Evolutionary conservation across 345 rosid species (phyloP).

Genomic region (Alliaria petiolata): DNA sequence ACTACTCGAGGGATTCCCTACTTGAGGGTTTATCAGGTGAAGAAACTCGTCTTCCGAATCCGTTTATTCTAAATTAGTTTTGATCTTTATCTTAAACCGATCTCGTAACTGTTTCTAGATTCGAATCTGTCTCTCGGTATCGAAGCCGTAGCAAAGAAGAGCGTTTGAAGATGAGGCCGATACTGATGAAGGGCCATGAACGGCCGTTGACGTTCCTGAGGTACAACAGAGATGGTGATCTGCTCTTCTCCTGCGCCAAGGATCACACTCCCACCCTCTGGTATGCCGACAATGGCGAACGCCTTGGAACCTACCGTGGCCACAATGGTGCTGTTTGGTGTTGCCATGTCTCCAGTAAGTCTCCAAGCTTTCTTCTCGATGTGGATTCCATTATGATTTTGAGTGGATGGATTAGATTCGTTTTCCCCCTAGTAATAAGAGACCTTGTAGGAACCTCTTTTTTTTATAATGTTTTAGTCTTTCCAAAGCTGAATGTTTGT

Average conservation of each 20-base stretch:
- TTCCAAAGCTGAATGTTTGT: background rate
- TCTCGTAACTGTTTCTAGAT: background rate
- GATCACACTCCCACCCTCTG: slow-evolving; percentile 93
- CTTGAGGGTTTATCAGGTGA: background rate
- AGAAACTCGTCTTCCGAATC: background rate
- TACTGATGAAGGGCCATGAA: slow-evolving; percentile 96
- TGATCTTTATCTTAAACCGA: background rate
- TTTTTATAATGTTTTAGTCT: too few species aligned
- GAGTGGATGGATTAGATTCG: background rate
- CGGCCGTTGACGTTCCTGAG: slow-evolving; percentile 89
- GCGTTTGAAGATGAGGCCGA: slow-evolving; percentile 67
- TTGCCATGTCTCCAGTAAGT: slow-evolving; percentile 78
- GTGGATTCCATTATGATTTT: background rate
- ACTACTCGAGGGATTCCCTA: too few species aligned
- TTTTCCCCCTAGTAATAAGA: background rate
- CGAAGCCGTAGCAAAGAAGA: too few species aligned
- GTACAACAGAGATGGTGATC: slow-evolving; percentile 91
- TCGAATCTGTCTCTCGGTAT: too few species aligned
- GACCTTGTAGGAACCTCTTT: background rate
- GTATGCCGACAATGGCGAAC: slow-evolving; percentile 96
- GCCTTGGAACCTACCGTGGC: slow-evolving; percentile 92
- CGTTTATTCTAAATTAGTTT: background rate
- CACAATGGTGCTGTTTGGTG: slow-evolving; percentile 99
- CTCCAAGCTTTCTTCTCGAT: background rate
- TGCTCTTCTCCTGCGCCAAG: slow-evolving; percentile 92